Conservation (phyloP, 495 filamentous ascomycete species). For the Margaritispora aquatica region DNA sequence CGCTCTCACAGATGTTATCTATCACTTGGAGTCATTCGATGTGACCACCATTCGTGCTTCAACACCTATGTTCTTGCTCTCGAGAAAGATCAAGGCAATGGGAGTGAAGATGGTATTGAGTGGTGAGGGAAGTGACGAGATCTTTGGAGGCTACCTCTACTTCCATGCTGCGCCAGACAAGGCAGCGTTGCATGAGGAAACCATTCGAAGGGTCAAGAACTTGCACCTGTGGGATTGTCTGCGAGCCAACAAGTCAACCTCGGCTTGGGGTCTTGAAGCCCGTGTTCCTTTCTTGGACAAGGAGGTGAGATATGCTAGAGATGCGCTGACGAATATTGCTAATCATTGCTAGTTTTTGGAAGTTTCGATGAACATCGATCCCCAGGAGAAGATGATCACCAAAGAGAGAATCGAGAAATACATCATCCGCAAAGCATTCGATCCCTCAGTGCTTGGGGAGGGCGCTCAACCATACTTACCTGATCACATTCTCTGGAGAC, state of each 20-base stretch:
- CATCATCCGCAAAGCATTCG: slow-evolving; percentile 94
- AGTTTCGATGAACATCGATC: slow-evolving; percentile 85
- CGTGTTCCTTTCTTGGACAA: slow-evolving; percentile 98
- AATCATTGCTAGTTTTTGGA: slow-evolving; percentile 67
- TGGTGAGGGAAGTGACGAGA: slow-evolving; percentile 95
- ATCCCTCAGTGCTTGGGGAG: slow-evolving; percentile 76
- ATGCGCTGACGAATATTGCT: background rate
- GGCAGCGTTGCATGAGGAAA: slow-evolving; percentile 89
- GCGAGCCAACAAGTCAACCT: slow-evolving; percentile 96
- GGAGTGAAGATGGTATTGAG: slow-evolving; percentile 99
- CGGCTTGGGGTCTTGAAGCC: slow-evolving; percentile 97
- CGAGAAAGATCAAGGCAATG: slow-evolving; percentile 97
- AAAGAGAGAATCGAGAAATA: slow-evolving; percentile 92
- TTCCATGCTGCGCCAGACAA: slow-evolving; percentile 91
- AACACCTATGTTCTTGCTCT: slow-evolving; percentile 96
- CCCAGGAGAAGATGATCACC: slow-evolving; percentile 89
- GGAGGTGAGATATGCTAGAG: slow-evolving; percentile 38
- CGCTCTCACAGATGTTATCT: slow-evolving; percentile 94
- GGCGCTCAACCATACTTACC: slow-evolving; percentile 77
- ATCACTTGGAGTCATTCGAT: slow-evolving; percentile 95
- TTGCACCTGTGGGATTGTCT: slow-evolving; percentile 92
- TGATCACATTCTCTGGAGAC: slow-evolving; percentile 90
- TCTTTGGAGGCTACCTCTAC: slow-evolving; percentile 98
- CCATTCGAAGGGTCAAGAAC: slow-evolving; percentile 87
- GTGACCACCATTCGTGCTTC: slow-evolving; percentile 98